A percentile compares a stretch with the other conserved stretches of the same genome.
Evolutionary conservation across 2,329 filamentous ascomycete species (phyloP).

Genomic region (Penicillium brasilianum): DNA sequence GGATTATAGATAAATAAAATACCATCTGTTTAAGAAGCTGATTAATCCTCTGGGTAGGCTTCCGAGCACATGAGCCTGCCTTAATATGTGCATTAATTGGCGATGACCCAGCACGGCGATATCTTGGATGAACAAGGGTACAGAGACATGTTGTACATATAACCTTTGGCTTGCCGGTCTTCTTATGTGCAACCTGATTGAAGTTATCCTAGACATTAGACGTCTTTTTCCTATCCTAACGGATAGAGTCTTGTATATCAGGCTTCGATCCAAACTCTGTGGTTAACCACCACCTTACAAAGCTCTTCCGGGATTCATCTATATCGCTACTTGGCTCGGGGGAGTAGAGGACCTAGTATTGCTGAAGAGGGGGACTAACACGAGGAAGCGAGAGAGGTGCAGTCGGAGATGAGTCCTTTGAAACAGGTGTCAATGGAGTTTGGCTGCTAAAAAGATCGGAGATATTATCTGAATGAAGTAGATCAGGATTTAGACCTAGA

Average conservation of each 20-base stretch:
- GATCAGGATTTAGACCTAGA: constrained; percentile 1
- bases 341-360: neutral
- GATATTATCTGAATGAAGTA: neutral
- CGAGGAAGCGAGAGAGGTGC: neutral
- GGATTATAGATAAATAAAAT: neutral
- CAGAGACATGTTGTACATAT: neutral
- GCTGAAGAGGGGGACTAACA: neutral
- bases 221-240: neutral
- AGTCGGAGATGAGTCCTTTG: neutral
- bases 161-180: neutral
- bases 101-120: neutral
- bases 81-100: neutral
- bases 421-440: neutral
- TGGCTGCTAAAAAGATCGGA: neutral
- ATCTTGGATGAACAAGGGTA: neutral
- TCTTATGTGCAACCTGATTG: neutral
- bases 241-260: constrained; percentile 1
- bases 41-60: neutral
- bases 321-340: neutral
- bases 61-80: neutral
- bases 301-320: neutral
- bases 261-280: neutral
- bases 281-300: neutral
- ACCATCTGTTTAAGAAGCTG: neutral
- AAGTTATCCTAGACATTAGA: neutral